These are phyloP conservation scores for Golovinomyces cichoracearum DNA, from an alignment of 2,329 filamentous ascomycete genomes.

Conservation along the genomic window DNA sequence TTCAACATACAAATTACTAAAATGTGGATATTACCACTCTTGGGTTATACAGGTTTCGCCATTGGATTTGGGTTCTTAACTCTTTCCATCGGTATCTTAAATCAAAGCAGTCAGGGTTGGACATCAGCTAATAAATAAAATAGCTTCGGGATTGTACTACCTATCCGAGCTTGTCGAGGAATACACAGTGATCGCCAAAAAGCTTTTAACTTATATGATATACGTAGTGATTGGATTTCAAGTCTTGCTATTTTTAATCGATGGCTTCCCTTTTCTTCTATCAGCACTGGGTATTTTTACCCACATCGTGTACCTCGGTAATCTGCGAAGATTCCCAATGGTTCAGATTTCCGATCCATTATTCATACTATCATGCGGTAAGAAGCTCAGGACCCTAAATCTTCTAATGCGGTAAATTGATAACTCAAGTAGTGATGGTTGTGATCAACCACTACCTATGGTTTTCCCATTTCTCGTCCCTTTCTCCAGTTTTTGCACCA, in stretches of 20 bases:
- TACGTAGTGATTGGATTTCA: conserved; percentile 57
- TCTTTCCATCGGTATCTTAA: conserved; percentile 50
- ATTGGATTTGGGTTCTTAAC: conserved; percentile 87
- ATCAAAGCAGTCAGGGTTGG: background rate
- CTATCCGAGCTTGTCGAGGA: conserved; percentile 95
- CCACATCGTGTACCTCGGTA: conserved; percentile 68
- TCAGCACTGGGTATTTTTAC: conserved; percentile 52
- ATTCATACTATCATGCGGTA: conserved; percentile 63
- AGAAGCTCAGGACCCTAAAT: conserved; percentile 10
- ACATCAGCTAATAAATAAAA: conserved; percentile 3
- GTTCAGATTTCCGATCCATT: conserved; percentile 72
- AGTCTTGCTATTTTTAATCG: conserved; percentile 46
- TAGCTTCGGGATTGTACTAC: conserved; percentile 93
- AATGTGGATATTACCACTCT: conserved; percentile 80
- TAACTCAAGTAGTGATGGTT: conserved; percentile 35
- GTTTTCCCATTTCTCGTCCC: conserved; percentile 66
- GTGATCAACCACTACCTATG: conserved; percentile 80
- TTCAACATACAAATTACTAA: conserved; percentile 1
- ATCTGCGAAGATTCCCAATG: conserved; percentile 47
- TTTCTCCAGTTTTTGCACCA: conserved; percentile 22
- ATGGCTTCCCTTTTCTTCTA: conserved; percentile 58
- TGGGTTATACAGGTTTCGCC: conserved; percentile 69
- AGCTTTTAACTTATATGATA: conserved; percentile 60
- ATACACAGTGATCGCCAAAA: conserved; percentile 78
- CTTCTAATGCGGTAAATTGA: background rate